Evolutionary conservation across 1,284 basidiomycete genomes (phyloP), one percentile per base, ranked within the genome.

Genomic region (Phaffia rhodozyma): DNA sequence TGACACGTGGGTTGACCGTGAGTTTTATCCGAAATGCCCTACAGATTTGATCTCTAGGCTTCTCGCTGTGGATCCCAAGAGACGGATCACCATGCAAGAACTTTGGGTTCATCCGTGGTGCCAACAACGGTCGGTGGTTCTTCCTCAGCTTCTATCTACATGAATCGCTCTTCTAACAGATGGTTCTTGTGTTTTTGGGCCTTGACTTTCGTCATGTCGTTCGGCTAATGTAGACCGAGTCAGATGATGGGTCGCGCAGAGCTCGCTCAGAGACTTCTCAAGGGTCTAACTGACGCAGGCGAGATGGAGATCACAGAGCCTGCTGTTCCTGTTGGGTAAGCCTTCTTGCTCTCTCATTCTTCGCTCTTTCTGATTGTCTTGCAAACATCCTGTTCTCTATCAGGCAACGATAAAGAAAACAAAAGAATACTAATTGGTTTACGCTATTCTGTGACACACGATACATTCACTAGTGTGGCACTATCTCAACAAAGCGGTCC

Each of bases 21-120:
- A 9, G 1, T 55, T 5, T 25, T 43, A 16, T 43, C 13, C 38
- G 13, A 7, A 43, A 43, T 43, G 13, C 5, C 2, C 38, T 11
- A 11, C 49, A 65, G 64, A 57, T 54, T n/a, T 61, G 16, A 60
- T 51, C 4, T 52, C 21, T 6, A 53, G 52, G n/a, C 43, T 55
- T 27, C 5, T 70, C 90, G 90, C 84, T 18, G 77, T 93, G 1
- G 81, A 92, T 67, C 85, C 93, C 0, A 74, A 76, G 4, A 74
- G 82, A 62, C 81, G 94, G 6, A 80, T 89, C 73, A 86, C 83
- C 0, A 80, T 97, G 29, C 70, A 78, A 1, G 84, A 89, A 48
- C 82, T 91, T 21, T 80, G 81, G 66, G 71, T 76, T 5, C 88
- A 94, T 73, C 83, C 84, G 0, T 97, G 93, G 93, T 84, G 83